These are phyloP conservation scores for Yamadazyma sp. DNA, from an alignment of 1,139 yeast species.

Conservation along the genomic window DNA sequence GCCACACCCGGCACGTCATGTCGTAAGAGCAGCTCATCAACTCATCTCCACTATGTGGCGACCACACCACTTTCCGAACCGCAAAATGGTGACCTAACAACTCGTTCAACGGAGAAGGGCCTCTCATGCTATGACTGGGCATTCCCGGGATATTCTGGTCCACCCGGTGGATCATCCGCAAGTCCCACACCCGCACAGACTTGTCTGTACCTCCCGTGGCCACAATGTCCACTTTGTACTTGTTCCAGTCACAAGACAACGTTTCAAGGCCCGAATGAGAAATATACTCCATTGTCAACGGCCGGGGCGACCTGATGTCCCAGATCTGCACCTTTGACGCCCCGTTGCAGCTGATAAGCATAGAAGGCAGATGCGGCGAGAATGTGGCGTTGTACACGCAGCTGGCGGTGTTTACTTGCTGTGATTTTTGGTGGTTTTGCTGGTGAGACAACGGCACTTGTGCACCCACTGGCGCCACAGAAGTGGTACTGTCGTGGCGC, in stretches of 20 bases:
- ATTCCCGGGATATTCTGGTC: slow-evolving; percentile 30
- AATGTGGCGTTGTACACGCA: slow-evolving; percentile 80
- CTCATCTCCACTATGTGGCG: slow-evolving; percentile 78
- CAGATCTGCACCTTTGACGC: slow-evolving; percentile 77
- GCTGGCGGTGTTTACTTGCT: slow-evolving; percentile 32
- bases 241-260: slow-evolving; percentile 84
- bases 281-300: slow-evolving; percentile 59
- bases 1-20: slow-evolving; percentile 89
- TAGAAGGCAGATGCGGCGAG: slow-evolving; percentile 81
- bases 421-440: slow-evolving; percentile 23
- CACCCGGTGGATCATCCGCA: slow-evolving; percentile 60
- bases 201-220: slow-evolving; percentile 93
- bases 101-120: slow-evolving; percentile 75
- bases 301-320: slow-evolving; percentile 74
- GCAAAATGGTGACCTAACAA: slow-evolving; percentile 89
- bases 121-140: slow-evolving; percentile 46
- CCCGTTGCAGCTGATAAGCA: slow-evolving; percentile 75
- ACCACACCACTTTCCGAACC: slow-evolving; percentile 79
- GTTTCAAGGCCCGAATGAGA: slow-evolving; percentile 84
- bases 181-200: slow-evolving; percentile 81
- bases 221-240: slow-evolving; percentile 72
- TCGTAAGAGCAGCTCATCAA: slow-evolving; percentile 83
- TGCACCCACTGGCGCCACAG: slow-evolving; percentile 22
- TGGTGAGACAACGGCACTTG: slow-evolving; percentile 37
- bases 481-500: slow-evolving; percentile 25